Percentiles rank a stretch among this genome's conserved stretches.
phyloP scores from a whole-genome alignment of 2,329 filamentous ascomycete species.

The Trichoderma atroviride region DNA sequence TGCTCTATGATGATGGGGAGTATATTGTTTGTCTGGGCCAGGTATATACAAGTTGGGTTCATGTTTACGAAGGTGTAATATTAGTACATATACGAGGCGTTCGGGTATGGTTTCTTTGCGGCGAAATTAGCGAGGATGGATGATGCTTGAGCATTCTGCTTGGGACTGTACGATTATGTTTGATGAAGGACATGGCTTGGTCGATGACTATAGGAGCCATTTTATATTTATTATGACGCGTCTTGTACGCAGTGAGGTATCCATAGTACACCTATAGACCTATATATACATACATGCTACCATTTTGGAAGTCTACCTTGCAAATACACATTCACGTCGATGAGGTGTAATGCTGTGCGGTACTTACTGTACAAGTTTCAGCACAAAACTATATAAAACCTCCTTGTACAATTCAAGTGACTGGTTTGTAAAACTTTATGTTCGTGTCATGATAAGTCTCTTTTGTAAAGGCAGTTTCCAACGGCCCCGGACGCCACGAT shows the following conservation, averaged over 20 bases:
- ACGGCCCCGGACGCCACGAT: too few species aligned
- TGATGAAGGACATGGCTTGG: background rate
- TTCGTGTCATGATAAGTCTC: too few species aligned
- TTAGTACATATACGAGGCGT: background rate
- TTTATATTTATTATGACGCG: background rate
- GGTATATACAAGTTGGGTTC: slow-evolving; percentile 43
- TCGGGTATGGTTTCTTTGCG: background rate
- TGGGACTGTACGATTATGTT: background rate
- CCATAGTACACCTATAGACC: background rate
- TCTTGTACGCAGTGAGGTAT: background rate
- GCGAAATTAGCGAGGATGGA: background rate
- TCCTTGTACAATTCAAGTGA: too few species aligned
- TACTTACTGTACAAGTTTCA: too few species aligned
- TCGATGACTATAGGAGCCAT: background rate
- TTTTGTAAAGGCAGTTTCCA: too few species aligned
- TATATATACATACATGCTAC: background rate
- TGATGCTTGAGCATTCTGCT: background rate
- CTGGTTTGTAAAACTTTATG: too few species aligned
- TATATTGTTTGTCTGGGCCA: slow-evolving; percentile 37
- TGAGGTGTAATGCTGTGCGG: too few species aligned
- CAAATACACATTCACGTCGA: too few species aligned
- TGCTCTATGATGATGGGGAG: slow-evolving; percentile 46
- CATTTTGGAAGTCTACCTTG: background rate
- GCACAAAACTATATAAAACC: too few species aligned
- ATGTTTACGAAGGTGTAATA: slow-evolving; percentile 39